A percentile compares a stretch with the other conserved stretches of the same genome.
Conservation (phyloP, 768 basidiomycete genomes). For the Austroboletus eburneus region DNA sequence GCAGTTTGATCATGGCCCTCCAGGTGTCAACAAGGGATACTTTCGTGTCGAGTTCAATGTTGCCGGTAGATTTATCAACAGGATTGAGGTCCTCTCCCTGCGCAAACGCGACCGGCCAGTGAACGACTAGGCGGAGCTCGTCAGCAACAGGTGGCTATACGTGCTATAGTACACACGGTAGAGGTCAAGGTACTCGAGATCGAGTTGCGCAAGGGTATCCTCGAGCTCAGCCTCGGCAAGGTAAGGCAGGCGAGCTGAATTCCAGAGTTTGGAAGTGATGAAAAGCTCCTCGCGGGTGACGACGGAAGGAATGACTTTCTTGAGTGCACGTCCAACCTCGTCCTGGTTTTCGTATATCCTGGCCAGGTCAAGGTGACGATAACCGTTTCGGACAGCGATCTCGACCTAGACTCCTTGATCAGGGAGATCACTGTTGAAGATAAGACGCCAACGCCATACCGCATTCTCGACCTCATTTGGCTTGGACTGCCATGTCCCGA, state of each 20-base stretch:
- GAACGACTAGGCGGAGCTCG: conserved; percentile 48
- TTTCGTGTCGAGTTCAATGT: conserved; percentile 49
- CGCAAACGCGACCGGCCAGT: conserved; percentile 74
- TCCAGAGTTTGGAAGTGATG: conserved; percentile 84
- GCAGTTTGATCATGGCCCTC: conserved; percentile 73
- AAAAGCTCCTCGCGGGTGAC: conserved; percentile 79
- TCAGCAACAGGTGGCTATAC: conserved; percentile 7
- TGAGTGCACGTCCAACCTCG: conserved; percentile 69
- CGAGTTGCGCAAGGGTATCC: conserved; percentile 68
- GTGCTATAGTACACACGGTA: conserved; percentile 50
- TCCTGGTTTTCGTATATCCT: conserved; percentile 77
- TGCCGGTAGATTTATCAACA: conserved; percentile 28
- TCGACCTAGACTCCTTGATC: conserved; percentile 51
- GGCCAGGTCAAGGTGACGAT: conserved; percentile 83
- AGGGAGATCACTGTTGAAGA: neutral
- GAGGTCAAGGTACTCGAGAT: conserved; percentile 73
- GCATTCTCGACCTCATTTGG: conserved; percentile 73
- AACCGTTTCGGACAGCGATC: conserved; percentile 68
- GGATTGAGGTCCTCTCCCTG: conserved; percentile 57
- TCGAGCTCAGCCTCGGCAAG: conserved; percentile 72
- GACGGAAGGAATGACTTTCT: conserved; percentile 72
- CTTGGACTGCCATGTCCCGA: conserved; percentile 79
- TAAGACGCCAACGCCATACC: conserved; percentile 36
- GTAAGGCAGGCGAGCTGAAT: conserved; percentile 61
- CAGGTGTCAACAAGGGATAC: conserved; percentile 74